Evolutionary conservation across 129 eudicot species (phyloP).

Genomic region (Heracleum sosnowskyi): DNA sequence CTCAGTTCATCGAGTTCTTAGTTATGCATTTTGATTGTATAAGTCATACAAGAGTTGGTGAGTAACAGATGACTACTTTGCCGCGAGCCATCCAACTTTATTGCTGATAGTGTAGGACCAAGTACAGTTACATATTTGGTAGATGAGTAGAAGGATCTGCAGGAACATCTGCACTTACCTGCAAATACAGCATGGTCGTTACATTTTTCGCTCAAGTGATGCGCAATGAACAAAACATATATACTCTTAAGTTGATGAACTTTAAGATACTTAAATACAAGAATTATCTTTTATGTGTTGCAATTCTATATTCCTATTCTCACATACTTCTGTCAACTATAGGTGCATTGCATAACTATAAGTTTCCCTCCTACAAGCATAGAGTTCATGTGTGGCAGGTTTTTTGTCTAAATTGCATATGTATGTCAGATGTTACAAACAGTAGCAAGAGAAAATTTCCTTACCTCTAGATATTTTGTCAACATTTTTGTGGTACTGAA

Average conservation of each 20-base stretch:
- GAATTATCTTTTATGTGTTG: neutral
- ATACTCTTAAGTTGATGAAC: neutral
- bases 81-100: neutral
- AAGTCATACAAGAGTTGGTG: neutral
- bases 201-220: neutral
- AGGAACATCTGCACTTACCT: constrained; percentile 82
- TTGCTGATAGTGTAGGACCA: neutral
- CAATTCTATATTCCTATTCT: neutral
- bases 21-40: neutral
- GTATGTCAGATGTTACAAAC: neutral
- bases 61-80: neutral
- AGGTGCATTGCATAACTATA: neutral
- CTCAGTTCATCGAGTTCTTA: neutral
- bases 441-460: neutral
- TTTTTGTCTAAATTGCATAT: neutral
- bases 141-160: constrained; percentile 65
- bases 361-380: neutral
- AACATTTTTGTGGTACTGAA: constrained; percentile 76
- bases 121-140: constrained; percentile 52
- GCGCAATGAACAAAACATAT: neutral
- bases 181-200: constrained; percentile 13
- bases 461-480: constrained; percentile 73
- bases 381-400: neutral
- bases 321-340: neutral
- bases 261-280: neutral